Evolutionary conservation across 768 basidiomycete genomes (phyloP), one percentile per base, ranked within the genome.

Genomic region (Scleroderma citrinum): DNA sequence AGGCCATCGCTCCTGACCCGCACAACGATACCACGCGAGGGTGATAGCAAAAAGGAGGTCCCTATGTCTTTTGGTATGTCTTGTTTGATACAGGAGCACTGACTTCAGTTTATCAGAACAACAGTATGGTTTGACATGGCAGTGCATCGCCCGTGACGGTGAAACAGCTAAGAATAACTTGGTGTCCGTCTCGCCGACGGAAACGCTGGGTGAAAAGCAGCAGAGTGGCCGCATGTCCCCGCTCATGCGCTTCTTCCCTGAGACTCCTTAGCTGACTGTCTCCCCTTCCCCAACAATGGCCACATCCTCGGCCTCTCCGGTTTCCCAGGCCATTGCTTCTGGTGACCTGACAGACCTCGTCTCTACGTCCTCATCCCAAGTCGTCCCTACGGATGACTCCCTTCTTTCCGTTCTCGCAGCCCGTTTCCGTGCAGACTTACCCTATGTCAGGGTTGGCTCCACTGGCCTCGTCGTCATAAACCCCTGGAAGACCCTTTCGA

Each of bases 391-490:
- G 31, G 76, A 81, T 59, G 83, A 85, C 57, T 64, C 72, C 49
- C 64, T 85, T 63, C 72, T 81, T 54, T 61, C 74, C 50, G 72
- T 76, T 47, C 73, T 85, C 48, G 71, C 72, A 50, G 69, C 76
- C 16, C 78, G 83, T 50, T 78, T 82, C 48, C 78, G 83, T 20
- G 66, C 71, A 29, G 83, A 85, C 56, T 63, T 75, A 11, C 76
- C 81, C 30, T 81, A 77, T 56, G 69, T 80, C n/a, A 67, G 76
- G 17, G 64, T 81, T 34, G 69, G 71, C 26, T 59, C 74, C 10
- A 72, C 76, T 26, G 70, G 71, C 41, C 70, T 82, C 59, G 66
- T 85, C 44, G 72, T 76, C 46, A 65, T 85, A 53, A 85, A 85
- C 61, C 83, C 83, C 1, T 71, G 76, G 61, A 76, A 82, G 64